These are phyloP conservation scores for Phlegmacium glaucopus DNA, from an alignment of 768 basidiomycete species.

Conservation along the genomic window DNA sequence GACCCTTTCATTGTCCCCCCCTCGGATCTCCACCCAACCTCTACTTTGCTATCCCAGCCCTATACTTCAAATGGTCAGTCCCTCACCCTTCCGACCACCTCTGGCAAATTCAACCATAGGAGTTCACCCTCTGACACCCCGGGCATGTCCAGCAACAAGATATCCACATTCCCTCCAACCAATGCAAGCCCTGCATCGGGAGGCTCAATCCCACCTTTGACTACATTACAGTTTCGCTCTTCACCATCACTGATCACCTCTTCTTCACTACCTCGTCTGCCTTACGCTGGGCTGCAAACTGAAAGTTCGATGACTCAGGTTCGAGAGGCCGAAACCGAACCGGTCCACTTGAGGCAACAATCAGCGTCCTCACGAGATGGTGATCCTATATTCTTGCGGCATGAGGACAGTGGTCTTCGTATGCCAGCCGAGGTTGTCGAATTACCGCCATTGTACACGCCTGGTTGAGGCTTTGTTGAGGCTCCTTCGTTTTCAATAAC, in stretches of 20 bases:
- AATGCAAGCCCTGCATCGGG: too few species aligned
- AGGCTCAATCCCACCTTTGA: too few species aligned
- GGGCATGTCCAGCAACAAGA: too few species aligned
- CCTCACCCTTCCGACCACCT: too few species aligned
- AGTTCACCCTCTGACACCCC: too few species aligned
- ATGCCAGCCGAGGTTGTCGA: neutral
- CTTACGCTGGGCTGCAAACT: neutral
- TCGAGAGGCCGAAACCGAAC: neutral
- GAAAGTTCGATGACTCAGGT: neutral
- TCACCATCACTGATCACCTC: neutral
- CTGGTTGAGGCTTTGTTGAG: too few species aligned
- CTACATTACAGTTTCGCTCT: neutral
- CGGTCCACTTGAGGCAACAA: too few species aligned
- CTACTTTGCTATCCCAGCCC: too few species aligned
- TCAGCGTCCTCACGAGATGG: neutral
- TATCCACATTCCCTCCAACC: too few species aligned
- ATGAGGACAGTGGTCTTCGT: conserved; percentile 2
- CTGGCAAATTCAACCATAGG: too few species aligned
- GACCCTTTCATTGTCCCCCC: neutral
- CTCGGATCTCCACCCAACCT: neutral
- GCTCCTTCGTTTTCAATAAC: too few species aligned
- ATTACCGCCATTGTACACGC: conserved; percentile 1
- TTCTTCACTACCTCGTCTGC: neutral
- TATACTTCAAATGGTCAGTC: too few species aligned
- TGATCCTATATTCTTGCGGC: neutral